These are phyloP conservation scores for Inonotus obliquus DNA, from an alignment of 1,284 basidiomycete genomes.

Conservation along the genomic window DNA sequence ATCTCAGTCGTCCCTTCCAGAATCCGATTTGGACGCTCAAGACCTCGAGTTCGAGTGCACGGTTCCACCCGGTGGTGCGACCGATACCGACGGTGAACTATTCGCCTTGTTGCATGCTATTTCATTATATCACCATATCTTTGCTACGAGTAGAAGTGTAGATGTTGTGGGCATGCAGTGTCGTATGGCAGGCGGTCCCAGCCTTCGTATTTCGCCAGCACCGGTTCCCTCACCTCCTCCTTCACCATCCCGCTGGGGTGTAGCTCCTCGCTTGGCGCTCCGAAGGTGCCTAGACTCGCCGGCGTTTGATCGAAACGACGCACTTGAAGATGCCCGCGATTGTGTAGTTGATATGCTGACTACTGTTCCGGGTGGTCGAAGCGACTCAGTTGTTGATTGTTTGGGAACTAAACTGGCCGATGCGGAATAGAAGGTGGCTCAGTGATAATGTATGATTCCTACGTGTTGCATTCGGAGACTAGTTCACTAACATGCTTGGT, in stretches of 20 bases:
- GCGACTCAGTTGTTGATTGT: neutral
- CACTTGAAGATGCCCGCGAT: constrained; percentile 64
- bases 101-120: constrained; percentile 47
- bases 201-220: constrained; percentile 34
- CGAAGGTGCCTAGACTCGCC: constrained; percentile 49
- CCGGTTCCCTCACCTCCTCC: constrained; percentile 55
- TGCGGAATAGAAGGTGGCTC: too few species aligned
- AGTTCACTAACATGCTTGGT: too few species aligned
- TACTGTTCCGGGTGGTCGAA: constrained; percentile 4
- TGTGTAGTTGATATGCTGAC: constrained; percentile 46
- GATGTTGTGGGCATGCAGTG: neutral
- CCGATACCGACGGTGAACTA: constrained; percentile 25
- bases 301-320: constrained; percentile 47
- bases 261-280: constrained; percentile 38
- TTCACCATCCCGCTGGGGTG: constrained; percentile 42
- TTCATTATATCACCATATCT: constrained; percentile 53
- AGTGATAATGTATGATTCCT: too few species aligned
- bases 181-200: neutral
- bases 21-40: neutral
- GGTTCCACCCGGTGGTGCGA: constrained; percentile 30
- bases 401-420: too few species aligned
- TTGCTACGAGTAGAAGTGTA: constrained; percentile 37
- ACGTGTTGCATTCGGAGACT: too few species aligned
- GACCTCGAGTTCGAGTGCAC: constrained; percentile 4
- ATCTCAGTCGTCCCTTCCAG: constrained; percentile 1